Conservation (phyloP, 1,284 basidiomycete species). For the Tylopilus sp. region DNA sequence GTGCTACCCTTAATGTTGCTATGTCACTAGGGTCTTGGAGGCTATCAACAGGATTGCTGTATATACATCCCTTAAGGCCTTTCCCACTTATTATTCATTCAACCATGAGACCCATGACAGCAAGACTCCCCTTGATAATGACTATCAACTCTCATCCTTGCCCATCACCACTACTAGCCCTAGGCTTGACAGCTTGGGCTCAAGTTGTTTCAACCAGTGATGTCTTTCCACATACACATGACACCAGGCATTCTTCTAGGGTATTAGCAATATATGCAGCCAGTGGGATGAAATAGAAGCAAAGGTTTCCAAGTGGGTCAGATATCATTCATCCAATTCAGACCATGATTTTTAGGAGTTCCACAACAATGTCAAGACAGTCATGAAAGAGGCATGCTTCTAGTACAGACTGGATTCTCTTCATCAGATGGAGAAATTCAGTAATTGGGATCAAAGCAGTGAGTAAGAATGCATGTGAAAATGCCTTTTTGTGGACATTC, state of each 20-base stretch:
- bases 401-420: neutral
- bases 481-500: conserved; percentile 40
- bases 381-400: neutral
- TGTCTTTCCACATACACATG: neutral
- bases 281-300: neutral
- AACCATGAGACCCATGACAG: too few relatives aligned
- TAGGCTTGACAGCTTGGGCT: too few relatives aligned
- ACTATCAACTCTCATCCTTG: too few relatives aligned
- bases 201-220: too few relatives aligned
- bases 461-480: conserved; percentile 8
- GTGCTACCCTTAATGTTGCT: too few relatives aligned
- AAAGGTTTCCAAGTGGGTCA: neutral
- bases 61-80: too few relatives aligned
- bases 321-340: neutral
- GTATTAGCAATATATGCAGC: neutral
- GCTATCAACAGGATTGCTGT: too few relatives aligned
- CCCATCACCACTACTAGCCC: too few relatives aligned
- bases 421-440: neutral
- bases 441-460: neutral
- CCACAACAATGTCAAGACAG: neutral
- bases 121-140: too few relatives aligned
- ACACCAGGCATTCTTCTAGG: neutral
- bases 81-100: too few relatives aligned
- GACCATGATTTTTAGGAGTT: neutral
- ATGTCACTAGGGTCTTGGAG: too few relatives aligned